phyloP scores from a whole-genome alignment of 345 rosid genomes.

The Alliaria petiolata region DNA sequence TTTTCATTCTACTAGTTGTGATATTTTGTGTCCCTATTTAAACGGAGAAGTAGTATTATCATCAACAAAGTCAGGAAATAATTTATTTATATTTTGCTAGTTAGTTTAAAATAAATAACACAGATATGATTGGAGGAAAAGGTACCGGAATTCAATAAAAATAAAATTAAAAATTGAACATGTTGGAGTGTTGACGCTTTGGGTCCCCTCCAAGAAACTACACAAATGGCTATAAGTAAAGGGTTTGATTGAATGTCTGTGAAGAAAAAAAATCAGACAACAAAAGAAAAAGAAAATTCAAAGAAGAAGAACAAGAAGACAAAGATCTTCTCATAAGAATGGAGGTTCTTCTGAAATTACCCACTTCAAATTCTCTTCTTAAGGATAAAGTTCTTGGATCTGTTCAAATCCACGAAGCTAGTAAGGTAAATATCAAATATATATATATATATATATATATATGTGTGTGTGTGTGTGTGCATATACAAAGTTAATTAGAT shows the following conservation, averaged over 20 bases:
- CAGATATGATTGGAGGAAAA: slow-evolving; percentile 30
- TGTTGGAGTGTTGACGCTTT: slow-evolving; percentile 65
- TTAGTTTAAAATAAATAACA: slow-evolving; percentile 5
- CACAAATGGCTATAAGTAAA: slow-evolving; percentile 33
- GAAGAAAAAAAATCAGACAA: slow-evolving; percentile 1
- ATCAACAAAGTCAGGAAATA: slow-evolving; percentile 23
- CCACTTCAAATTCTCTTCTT: slow-evolving; percentile 28
- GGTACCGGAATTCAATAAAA: slow-evolving; percentile 10
- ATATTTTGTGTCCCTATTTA: slow-evolving; percentile 5
- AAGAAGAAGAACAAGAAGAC: too few relatives aligned
- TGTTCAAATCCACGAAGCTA: slow-evolving; percentile 28
- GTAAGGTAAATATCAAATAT: too few relatives aligned
- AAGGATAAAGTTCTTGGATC: slow-evolving; percentile 34
- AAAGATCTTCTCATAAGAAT: slow-evolving; percentile 17
- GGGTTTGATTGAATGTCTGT: slow-evolving; percentile 15
- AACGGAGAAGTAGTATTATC: slow-evolving; percentile 15
- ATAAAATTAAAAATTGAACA: slow-evolving; percentile 15
- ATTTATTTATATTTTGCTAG: neutral
- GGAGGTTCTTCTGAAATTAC: slow-evolving; percentile 39
- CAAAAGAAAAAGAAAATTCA: neutral
- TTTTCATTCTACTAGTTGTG: neutral
- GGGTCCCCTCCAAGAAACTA: slow-evolving; percentile 35
- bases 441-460: too few relatives aligned
- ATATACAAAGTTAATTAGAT: too few relatives aligned
- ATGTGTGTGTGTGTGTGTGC: too few relatives aligned